phyloP scores from a whole-genome alignment of 2,329 filamentous ascomycete species.

The Cercospora sp. region DNA sequence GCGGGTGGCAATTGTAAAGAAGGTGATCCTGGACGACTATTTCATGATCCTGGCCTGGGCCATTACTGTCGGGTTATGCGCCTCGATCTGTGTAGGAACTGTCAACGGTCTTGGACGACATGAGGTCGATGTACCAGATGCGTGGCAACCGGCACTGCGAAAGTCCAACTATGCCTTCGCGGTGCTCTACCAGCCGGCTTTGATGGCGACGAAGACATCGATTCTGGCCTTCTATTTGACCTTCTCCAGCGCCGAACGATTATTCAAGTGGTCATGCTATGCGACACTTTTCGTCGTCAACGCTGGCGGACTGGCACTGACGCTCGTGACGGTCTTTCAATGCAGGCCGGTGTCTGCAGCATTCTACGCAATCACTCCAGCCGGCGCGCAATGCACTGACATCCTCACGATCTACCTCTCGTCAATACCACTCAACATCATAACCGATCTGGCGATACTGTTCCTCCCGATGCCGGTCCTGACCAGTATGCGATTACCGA shows the following conservation, averaged over 20 bases:
- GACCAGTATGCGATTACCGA: slow-evolving; percentile 80
- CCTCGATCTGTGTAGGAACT: slow-evolving; percentile 66
- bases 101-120: slow-evolving; percentile 67
- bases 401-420: slow-evolving; percentile 66
- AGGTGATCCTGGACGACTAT: slow-evolving; percentile 74
- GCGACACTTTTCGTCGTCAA: slow-evolving; percentile 76
- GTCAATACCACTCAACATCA: slow-evolving; percentile 86
- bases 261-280: slow-evolving; percentile 82
- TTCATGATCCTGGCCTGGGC: slow-evolving; percentile 79
- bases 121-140: slow-evolving; percentile 59
- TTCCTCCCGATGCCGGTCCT: slow-evolving; percentile 86
- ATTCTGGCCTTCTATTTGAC: slow-evolving; percentile 88
- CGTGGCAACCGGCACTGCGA: slow-evolving; percentile 57
- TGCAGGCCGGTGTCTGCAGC: slow-evolving; percentile 73
- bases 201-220: slow-evolving; percentile 92
- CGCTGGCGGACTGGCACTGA: slow-evolving; percentile 73
- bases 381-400: slow-evolving; percentile 57
- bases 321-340: slow-evolving; percentile 84
- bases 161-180: slow-evolving; percentile 61
- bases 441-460: slow-evolving; percentile 85
- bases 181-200: slow-evolving; percentile 72
- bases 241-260: slow-evolving; percentile 73
- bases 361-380: slow-evolving; percentile 56
- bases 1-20: slow-evolving; percentile 70
- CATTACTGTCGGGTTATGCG: slow-evolving; percentile 66